A percentile compares a stretch with the other conserved stretches of the same genome.
Evolutionary conservation across 495 filamentous ascomycete species (phyloP).

Genomic region (Staphylotrichum longicolle): DNA sequence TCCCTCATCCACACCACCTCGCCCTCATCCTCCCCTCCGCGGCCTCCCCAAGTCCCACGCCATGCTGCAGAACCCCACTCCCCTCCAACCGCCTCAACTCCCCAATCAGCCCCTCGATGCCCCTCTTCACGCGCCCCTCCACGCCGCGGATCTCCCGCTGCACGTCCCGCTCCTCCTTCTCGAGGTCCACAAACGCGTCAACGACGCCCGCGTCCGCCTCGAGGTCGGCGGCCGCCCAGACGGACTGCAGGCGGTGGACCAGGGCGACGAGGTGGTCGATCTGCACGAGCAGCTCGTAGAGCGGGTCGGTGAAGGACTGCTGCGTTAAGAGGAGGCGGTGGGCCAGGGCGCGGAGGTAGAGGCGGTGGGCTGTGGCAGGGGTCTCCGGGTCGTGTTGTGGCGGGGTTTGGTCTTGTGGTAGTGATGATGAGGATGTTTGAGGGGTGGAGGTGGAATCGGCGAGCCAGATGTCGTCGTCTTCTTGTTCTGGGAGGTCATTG

Average conservation of each 20-base stretch:
- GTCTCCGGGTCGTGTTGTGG: conserved; percentile 72
- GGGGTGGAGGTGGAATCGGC: conserved; percentile 11
- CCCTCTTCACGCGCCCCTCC: conserved; percentile 53
- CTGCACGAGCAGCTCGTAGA: conserved; percentile 67
- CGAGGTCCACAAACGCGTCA: conserved; percentile 67
- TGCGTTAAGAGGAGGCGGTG: conserved; percentile 71
- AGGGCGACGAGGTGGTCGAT: conserved; percentile 77
- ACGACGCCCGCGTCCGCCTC: conserved; percentile 76
- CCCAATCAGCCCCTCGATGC: conserved; percentile 61
- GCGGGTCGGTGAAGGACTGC: conserved; percentile 61
- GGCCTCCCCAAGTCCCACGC: conserved; percentile 20
- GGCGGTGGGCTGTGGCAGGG: conserved; percentile 71
- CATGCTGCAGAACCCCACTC: conserved; percentile 4
- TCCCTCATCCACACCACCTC: conserved; percentile 23
- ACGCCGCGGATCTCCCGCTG: conserved; percentile 55
- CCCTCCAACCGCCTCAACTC: conserved; percentile 45
- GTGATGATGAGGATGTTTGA: conserved; percentile 4
- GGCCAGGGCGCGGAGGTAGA: conserved; percentile 65
- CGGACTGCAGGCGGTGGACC: conserved; percentile 64
- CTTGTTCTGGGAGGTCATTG: conserved; percentile 1
- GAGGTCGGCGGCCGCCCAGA: conserved; percentile 71
- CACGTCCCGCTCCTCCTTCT: conserved; percentile 63
- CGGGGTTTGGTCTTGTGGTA: conserved; percentile 12
- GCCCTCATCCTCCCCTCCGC: conserved; percentile 24
- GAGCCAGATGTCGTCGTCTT: conserved; percentile 30